Conservation (phyloP, 345 rosid species). For the Eucalyptus pauciflora region DNA sequence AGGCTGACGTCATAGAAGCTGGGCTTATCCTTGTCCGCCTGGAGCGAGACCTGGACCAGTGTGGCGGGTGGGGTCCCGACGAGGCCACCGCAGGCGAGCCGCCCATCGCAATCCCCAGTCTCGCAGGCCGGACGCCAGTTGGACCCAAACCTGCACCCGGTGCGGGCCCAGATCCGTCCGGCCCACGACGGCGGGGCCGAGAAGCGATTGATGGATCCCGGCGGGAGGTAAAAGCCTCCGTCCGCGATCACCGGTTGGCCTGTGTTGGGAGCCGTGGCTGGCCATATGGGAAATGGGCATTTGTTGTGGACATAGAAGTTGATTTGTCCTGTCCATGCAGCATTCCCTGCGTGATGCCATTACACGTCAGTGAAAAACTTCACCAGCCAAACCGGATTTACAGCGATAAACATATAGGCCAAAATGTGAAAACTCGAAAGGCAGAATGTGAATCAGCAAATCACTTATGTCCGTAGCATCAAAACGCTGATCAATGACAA, state of each 20-base stretch:
- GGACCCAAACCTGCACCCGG: constrained; percentile 51
- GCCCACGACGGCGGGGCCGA: constrained; percentile 55
- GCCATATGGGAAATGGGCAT: constrained; percentile 78
- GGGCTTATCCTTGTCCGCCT: constrained; percentile 30
- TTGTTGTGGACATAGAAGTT: constrained; percentile 64
- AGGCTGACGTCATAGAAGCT: constrained; percentile 68
- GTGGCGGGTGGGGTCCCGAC: constrained; percentile 83
- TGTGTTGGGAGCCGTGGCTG: constrained; percentile 66
- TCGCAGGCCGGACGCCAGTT: constrained; percentile 59
- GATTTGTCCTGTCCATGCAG: constrained; percentile 16
- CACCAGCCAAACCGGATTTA: not conserved
- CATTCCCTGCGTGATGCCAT: constrained; percentile 22
- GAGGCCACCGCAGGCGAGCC: constrained; percentile 53
- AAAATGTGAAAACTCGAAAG: not conserved
- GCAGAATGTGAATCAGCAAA: not conserved
- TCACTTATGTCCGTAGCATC: not conserved
- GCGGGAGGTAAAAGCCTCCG: constrained; percentile 65
- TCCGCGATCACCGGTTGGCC: constrained; percentile 59
- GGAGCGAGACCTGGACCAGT: constrained; percentile 40
- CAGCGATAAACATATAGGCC: not conserved
- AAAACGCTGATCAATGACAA: not conserved
- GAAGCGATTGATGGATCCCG: constrained; percentile 20
- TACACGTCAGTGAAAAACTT: not conserved
- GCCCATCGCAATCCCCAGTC: constrained; percentile 74
- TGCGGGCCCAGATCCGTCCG: constrained; percentile 83